Percentiles rank a stretch among this genome's conserved stretches.
These are phyloP conservation scores for Fusarium subtropicale DNA, from an alignment of 2,329 filamentous ascomycete genomes.

Conservation along the genomic window DNA sequence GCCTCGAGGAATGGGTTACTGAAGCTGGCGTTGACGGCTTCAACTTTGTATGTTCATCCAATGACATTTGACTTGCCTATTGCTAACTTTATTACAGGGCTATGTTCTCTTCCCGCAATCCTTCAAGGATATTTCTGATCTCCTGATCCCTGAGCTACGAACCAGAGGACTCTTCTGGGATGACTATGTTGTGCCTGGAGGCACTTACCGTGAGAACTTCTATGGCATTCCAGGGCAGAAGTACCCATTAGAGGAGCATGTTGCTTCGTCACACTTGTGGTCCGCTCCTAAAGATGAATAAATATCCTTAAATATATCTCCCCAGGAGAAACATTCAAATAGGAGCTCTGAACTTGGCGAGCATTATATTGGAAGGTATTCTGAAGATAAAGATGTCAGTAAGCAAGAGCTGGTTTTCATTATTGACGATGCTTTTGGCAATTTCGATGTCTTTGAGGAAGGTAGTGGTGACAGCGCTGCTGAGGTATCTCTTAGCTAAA, in stretches of 20 bases:
- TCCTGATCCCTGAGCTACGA: constrained; percentile 69
- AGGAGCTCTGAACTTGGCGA: background rate
- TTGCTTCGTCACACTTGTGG: background rate
- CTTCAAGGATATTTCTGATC: constrained; percentile 73
- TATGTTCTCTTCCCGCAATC: constrained; percentile 63
- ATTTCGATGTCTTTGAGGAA: background rate
- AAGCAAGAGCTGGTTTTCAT: background rate
- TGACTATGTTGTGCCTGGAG: constrained; percentile 57
- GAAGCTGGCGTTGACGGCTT: constrained; percentile 81
- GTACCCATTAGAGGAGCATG: background rate
- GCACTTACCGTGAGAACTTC: constrained; percentile 59
- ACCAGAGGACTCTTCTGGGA: constrained; percentile 67
- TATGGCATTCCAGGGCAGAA: constrained; percentile 43
- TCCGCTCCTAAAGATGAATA: background rate
- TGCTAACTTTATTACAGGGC: background rate
- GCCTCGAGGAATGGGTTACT: constrained; percentile 73
- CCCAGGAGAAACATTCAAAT: background rate
- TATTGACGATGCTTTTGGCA: background rate
- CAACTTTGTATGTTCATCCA: constrained; percentile 62
- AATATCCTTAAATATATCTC: background rate
- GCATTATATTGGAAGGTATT: background rate
- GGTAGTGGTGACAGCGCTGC: background rate
- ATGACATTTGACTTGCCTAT: background rate
- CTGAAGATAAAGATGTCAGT: background rate
- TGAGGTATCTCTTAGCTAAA: background rate